Base-by-base conservation (phyloP, 192 early-diverging fungal genomes). In the Dispira simplex region DNA sequence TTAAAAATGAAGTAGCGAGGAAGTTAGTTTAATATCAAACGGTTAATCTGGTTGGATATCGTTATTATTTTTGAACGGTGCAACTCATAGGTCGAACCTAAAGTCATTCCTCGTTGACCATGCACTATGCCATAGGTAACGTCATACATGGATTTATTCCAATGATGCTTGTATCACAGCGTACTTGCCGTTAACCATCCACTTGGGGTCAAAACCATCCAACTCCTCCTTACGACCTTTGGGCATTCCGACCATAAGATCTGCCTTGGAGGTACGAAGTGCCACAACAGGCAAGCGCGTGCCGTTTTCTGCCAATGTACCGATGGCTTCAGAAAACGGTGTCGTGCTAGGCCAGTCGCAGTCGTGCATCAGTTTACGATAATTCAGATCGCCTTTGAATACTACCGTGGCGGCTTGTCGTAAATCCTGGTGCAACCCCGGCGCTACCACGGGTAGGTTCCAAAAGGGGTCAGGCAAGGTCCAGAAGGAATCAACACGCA, bases 381-480 rank as follows among this genome's bases (percentile, higher is more conserved):
- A 97, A 76, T 97, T 99, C 64, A 99, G 70, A 66, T 99, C 96
- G 44, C 96, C 96, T 72, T 99, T 99, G 70, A 93, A 97, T 14
- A 99, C 81, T 47, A 90, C 75, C 23, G 91, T 52, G 32, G 83
- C 75, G 1, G 90, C 72, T 46, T 74, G 69, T 14, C 59, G 57
- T 45, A 77, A 65, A 76, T 81, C 71, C 46, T 81, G 72, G 71
- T 80, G 93, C 13, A 95, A 68, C 23, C 80, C 80, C 23, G 79
- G 77, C 20, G 82, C 85, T 52, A 77, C 74, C 2, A 77, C 82
- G 11, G 79, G 79, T 43, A 99, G 74, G 54, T 91, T 83, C 69
- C 87, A 81, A 76, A 85, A 96, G 0, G 92, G 69, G 53, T 85
- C 86, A 46, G 89, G 88, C 1, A 80, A 79, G 10, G 90, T 92